Conservation (phyloP, 2,329 filamentous ascomycete genomes). For the Aspergillus sp. region DNA sequence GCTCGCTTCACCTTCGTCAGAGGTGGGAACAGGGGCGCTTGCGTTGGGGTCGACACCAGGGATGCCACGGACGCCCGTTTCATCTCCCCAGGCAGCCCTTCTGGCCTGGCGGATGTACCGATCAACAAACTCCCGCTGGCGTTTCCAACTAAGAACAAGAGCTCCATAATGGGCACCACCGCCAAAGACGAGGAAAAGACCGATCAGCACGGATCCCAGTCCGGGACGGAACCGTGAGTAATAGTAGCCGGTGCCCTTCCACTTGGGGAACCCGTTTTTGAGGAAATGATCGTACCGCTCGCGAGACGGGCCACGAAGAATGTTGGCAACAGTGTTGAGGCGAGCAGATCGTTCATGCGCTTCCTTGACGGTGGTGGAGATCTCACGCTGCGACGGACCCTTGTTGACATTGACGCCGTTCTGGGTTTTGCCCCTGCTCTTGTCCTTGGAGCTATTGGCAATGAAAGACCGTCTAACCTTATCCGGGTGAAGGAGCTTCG, state of each 20-base stretch:
- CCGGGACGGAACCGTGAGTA: conserved; percentile 91
- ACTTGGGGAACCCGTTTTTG: conserved; percentile 85
- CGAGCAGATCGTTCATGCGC: conserved; percentile 80
- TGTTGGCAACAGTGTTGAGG: conserved; percentile 76
- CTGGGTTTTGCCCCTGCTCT: conserved; percentile 44
- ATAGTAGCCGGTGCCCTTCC: conserved; percentile 98
- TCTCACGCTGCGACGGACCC: conserved; percentile 66
- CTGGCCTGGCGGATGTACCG: conserved; percentile 88
- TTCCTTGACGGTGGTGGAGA: conserved; percentile 72
- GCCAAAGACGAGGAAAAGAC: conserved; percentile 76
- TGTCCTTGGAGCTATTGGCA: conserved; percentile 59
- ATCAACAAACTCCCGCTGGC: conserved; percentile 85
- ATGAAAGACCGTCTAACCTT: conserved; percentile 85
- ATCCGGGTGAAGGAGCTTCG: conserved; percentile 81
- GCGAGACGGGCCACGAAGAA: conserved; percentile 74
- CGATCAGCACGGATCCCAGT: conserved; percentile 74
- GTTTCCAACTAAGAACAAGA: conserved; percentile 80
- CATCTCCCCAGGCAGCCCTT: conserved; percentile 84
- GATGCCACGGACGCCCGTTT: conserved; percentile 60
- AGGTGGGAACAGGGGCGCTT: conserved; percentile 43
- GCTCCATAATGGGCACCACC: conserved; percentile 84
- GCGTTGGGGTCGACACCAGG: conserved; percentile 55
- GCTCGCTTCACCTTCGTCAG: conserved; percentile 40
- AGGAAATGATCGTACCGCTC: conserved; percentile 95
- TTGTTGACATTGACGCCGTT: conserved; percentile 63